Base-by-base conservation (phyloP, 768 basidiomycete genomes). In the Pholiota conissans region DNA sequence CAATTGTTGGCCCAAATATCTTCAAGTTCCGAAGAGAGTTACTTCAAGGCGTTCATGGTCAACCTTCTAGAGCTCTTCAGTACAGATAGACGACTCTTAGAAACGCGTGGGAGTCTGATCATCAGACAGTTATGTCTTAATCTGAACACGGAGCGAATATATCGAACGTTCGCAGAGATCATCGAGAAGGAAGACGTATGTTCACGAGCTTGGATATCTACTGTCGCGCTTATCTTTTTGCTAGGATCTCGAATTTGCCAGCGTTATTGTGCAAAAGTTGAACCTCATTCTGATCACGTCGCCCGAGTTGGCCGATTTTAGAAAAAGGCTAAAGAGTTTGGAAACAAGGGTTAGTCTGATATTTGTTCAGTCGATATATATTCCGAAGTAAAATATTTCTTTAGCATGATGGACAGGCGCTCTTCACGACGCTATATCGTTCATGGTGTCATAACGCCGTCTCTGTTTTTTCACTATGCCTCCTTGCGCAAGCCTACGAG, bases 371-470 rank as follows among this genome's bases (percentile, higher is more conserved):
- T 20, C 9, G 16, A 22, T 16, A 13, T 7, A n/a, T 5, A 14
- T 9, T 55, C 14, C 30, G 29, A 26, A 48, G 34, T 39, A 22
- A 9, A 37, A 28, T 45, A 18, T 11, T 27, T 49, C n/a, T 51
- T 30, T 57, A 89, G 86, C 88, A 96, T 91, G 97, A 99, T 63
- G 95, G 96, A 2, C 97, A 98, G 74, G 91, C 91, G 14, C 71
- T 99, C 20, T 99, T 98, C 70, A 92, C 91, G 10, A 92, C 90
- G 0, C 76, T 99, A 3, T 99, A 99, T 66, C 83, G 93, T 18
- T 98, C 95, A 18, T 99, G 97, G 97, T 98, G 95, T 69, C 97
- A 99, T 65, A 98, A 98, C 67, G 91, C 96, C 1, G 95, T 98
- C 40, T 90, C 97, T 0, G 94, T 94, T 1, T 97, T 99, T 69